These are phyloP conservation scores for Backusella morwellensis DNA, from an alignment of 192 early-diverging fungal species.

Conservation along the genomic window DNA sequence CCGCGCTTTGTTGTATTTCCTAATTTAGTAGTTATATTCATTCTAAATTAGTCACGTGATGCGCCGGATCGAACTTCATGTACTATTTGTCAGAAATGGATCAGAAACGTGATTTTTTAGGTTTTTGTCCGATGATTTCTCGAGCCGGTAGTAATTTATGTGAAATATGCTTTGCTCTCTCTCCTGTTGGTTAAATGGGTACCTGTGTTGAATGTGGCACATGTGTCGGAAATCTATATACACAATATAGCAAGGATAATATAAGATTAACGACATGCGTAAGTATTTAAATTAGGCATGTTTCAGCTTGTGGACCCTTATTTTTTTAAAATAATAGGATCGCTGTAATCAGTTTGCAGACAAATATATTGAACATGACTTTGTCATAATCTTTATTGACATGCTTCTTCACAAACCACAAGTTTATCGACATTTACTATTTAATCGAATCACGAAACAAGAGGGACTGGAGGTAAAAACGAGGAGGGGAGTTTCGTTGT, in stretches of 20 bases:
- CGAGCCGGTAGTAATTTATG: not conserved
- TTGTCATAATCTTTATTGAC: conserved; percentile 87
- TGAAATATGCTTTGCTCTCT: not conserved
- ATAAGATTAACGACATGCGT: conserved; percentile 83
- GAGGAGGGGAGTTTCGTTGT: too few species aligned
- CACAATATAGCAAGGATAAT: conserved; percentile 81
- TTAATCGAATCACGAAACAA: conserved; percentile 69
- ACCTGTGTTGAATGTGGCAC: conserved; percentile 81
- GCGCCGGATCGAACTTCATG: not conserved
- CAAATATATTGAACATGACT: conserved; percentile 91
- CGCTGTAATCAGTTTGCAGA: conserved; percentile 81
- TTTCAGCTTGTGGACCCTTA: not conserved
- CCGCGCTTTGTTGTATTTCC: conserved; percentile 1
- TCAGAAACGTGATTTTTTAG: not conserved
- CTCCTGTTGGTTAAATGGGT: conserved; percentile 39
- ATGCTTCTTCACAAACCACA: conserved; percentile 87
- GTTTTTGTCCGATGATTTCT: not conserved
- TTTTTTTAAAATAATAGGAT: conserved; percentile 36
- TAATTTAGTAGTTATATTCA: not conserved
- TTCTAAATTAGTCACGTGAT: not conserved
- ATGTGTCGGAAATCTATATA: conserved; percentile 67
- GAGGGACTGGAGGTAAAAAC: not conserved
- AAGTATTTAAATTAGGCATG: conserved; percentile 8
- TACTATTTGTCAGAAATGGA: not conserved
- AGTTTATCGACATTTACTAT: conserved; percentile 83